phyloP scores from a whole-genome alignment of 2,329 filamentous ascomycete genomes.

The Pleoardoris graminearum region DNA sequence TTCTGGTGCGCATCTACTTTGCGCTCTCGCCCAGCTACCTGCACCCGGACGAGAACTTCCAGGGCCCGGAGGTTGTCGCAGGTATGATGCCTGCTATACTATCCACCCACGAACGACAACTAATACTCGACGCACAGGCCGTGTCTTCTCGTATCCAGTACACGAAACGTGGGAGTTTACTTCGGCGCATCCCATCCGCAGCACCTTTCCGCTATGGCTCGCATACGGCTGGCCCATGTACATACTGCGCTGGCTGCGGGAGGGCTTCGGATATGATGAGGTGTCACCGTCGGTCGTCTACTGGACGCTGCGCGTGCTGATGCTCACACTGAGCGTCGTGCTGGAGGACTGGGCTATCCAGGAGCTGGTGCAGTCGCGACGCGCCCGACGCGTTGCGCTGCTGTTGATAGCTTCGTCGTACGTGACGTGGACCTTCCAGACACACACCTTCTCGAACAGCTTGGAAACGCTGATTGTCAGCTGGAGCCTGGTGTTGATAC shows the following conservation, averaged over 20 bases:
- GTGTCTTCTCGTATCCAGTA: slow-evolving; percentile 90
- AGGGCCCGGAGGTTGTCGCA: slow-evolving; percentile 95
- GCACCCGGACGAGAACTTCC: slow-evolving; percentile 98
- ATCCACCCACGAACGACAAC: slow-evolving; percentile 7
- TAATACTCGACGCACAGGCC: slow-evolving; percentile 59
- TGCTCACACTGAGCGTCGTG: slow-evolving; percentile 95
- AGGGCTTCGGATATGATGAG: slow-evolving; percentile 77
- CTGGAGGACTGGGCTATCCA: slow-evolving; percentile 97
- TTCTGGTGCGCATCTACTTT: slow-evolving; percentile 89
- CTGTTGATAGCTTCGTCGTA: slow-evolving; percentile 92
- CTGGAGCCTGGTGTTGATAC: slow-evolving; percentile 91
- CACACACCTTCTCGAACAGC: slow-evolving; percentile 97
- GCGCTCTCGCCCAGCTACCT: slow-evolving; percentile 94
- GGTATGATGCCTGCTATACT: slow-evolving; percentile 56
- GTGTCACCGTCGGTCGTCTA: slow-evolving; percentile 86
- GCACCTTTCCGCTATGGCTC: slow-evolving; percentile 94
- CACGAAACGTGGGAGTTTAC: slow-evolving; percentile 97
- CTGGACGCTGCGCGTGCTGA: slow-evolving; percentile 83
- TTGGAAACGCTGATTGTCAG: slow-evolving; percentile 90
- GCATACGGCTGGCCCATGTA: slow-evolving; percentile 94
- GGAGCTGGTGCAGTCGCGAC: slow-evolving; percentile 79
- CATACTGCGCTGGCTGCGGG: slow-evolving; percentile 88
- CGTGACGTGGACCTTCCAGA: slow-evolving; percentile 98
- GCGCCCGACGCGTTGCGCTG: slow-evolving; percentile 71
- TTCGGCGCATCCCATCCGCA: slow-evolving; percentile 82